phyloP scores from a whole-genome alignment of 78 protist genomes.

The Pigoraptor vietnamica region DNA sequence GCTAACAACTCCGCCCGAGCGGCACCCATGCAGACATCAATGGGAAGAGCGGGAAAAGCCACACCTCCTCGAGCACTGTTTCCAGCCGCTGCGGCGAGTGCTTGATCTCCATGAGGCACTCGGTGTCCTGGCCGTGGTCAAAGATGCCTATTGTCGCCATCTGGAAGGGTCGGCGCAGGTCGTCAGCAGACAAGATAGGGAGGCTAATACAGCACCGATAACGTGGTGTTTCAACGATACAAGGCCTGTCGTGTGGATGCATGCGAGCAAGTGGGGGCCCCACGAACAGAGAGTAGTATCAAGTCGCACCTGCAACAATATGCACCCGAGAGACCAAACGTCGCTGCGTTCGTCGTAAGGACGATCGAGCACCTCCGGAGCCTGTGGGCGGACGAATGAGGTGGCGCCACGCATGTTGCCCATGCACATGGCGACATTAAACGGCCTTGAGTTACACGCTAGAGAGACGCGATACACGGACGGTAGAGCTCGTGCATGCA shows the following conservation, averaged over 20 bases:
- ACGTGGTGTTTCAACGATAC: no score
- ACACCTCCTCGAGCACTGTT: background rate
- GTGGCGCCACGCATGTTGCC: background rate
- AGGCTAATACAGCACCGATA: no score
- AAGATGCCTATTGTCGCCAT: background rate
- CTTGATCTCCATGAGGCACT: background rate
- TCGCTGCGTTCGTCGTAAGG: background rate
- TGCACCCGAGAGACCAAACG: conserved; percentile 8
- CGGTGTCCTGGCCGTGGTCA: background rate
- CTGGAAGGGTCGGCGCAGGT: no score
- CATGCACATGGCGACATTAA: background rate
- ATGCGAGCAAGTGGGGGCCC: no score
- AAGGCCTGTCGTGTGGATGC: no score
- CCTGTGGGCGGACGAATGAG: background rate
- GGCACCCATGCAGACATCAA: background rate
- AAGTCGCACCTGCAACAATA: background rate
- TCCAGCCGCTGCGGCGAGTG: background rate
- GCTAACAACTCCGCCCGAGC: no score
- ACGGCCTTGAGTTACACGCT: background rate
- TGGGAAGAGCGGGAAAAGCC: background rate
- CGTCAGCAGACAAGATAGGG: no score
- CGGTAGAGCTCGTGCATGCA: background rate
- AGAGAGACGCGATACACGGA: background rate
- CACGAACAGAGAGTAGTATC: no score
- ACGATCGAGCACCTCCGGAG: background rate